Percentiles rank a stretch among this genome's conserved stretches.
Conservation (phyloP, 805 yeast genomes). For the Candida silvatica region DNA sequence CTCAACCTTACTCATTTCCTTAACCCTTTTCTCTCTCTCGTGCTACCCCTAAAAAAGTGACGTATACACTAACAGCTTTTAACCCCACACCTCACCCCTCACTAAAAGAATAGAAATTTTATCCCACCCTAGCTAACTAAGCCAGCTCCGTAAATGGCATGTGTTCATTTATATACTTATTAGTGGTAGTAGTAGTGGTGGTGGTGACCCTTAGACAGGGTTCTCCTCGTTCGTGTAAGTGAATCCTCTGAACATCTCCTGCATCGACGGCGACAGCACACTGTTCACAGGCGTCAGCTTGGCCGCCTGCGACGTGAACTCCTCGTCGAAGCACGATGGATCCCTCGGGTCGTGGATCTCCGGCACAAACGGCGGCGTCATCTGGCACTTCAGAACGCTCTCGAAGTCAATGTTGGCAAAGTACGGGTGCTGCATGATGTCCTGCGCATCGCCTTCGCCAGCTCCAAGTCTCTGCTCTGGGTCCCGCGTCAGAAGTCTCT, state of each 20-base stretch:
- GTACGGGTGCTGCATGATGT: constrained; percentile 93
- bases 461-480: constrained; percentile 80
- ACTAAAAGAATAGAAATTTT: too few relatives aligned
- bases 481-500: constrained; percentile 84
- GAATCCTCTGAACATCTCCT: constrained; percentile 96
- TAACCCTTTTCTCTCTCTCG: too few relatives aligned
- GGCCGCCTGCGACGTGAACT: constrained; percentile 91
- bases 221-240: constrained; percentile 69
- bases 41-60: too few relatives aligned
- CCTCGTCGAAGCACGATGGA: constrained; percentile 87
- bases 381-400: constrained; percentile 61
- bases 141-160: too few relatives aligned
- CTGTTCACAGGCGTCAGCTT: constrained; percentile 92
- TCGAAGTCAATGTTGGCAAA: constrained; percentile 87
- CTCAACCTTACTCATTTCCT: too few relatives aligned
- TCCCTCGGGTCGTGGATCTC: constrained; percentile 83
- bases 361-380: constrained; percentile 87
- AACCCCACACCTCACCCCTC: too few relatives aligned
- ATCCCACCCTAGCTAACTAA: too few relatives aligned
- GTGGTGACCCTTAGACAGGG: constrained; percentile 6
- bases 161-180: too few relatives aligned
- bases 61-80: too few relatives aligned
- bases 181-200: too few relatives aligned
- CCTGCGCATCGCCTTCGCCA: constrained; percentile 82
- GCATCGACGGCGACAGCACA: constrained; percentile 75